Evolutionary conservation across 257 asterid species (phyloP).

Genomic region (Primulina eburnea): DNA sequence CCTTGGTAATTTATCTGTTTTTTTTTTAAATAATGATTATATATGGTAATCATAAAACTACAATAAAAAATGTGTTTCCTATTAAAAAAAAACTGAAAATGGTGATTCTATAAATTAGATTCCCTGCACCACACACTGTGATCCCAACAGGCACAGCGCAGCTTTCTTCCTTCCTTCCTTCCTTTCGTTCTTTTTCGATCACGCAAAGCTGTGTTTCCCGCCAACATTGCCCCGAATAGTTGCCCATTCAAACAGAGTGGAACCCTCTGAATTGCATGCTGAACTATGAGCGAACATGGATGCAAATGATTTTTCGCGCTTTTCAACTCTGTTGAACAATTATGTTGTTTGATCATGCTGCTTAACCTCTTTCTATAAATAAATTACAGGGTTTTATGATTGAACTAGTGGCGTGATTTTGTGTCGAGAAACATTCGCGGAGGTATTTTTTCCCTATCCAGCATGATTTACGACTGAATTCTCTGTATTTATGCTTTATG

Average conservation of each 20-base stretch:
- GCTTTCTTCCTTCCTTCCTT: not conserved
- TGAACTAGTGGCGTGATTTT: not conserved
- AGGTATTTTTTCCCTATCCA: not conserved
- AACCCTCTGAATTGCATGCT: not conserved
- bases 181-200: not conserved
- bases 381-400: constrained; percentile 12
- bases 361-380: not conserved
- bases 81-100: too few species aligned
- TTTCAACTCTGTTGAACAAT: too few species aligned
- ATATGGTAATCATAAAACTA: too few species aligned
- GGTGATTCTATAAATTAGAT: too few species aligned
- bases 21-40: too few species aligned
- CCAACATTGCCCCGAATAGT: constrained; percentile 13
- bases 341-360: not conserved
- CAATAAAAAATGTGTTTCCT: too few species aligned
- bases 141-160: not conserved
- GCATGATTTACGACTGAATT: not conserved
- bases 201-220: not conserved
- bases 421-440: not conserved
- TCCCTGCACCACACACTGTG: too few species aligned
- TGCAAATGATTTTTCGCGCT: too few species aligned
- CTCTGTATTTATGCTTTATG: not conserved
- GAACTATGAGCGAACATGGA: too few species aligned
- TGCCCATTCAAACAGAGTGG: constrained; percentile 22
- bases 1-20: too few species aligned